Evolutionary conservation across 805 yeast species (phyloP), one percentile per base, ranked within the genome.

Genomic region (Ogataea paradorogensis): DNA sequence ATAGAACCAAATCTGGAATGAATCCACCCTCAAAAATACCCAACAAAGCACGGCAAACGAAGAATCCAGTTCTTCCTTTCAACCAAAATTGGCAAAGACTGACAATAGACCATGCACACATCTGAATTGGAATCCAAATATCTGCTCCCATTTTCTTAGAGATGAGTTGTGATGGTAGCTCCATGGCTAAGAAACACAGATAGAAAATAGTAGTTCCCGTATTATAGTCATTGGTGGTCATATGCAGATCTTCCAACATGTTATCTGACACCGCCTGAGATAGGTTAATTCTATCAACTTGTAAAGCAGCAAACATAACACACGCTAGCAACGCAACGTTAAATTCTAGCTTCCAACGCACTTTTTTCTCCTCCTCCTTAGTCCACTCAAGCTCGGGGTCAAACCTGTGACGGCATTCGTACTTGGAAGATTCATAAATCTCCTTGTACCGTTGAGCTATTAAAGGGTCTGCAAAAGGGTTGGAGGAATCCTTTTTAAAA

Each of bases 1-100:
- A 82, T 33, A 81, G 61, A 40, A 76, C 70, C 24, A 74, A 61
- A 50, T 81, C 87, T 24, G 84, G 81, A 38, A 83, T 80, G 43
- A 80, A 80, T 0, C 88, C 87, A 41, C 87, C 87, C 56, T 82
- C 81, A n/a, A 76, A 56, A 3, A 71, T 51, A 1, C 83, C 87
- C 30, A 79, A 52, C 5, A 78, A 62, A 0, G 73, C 72, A 44
- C 85, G 63, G 4, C 78, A 68, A 8, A 63, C 65, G 41, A 60
- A 66, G 45, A 76, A 80, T 0, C 75, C 68, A 1, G 66, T 52
- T 42, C 59, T 66, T 29, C 59, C 59, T 2, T 47, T 59, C 40
- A 80, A 58, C 13, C 64, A 65, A 30, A 70, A 71, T 55, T 81
- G 86, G 31, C 63, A 59, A 30, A 74, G 61, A 3, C 82, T 74